Evolutionary conservation across 345 rosid genomes (phyloP), one percentile per base, ranked within the genome.

Genomic region (Gossypium herbaceum): DNA sequence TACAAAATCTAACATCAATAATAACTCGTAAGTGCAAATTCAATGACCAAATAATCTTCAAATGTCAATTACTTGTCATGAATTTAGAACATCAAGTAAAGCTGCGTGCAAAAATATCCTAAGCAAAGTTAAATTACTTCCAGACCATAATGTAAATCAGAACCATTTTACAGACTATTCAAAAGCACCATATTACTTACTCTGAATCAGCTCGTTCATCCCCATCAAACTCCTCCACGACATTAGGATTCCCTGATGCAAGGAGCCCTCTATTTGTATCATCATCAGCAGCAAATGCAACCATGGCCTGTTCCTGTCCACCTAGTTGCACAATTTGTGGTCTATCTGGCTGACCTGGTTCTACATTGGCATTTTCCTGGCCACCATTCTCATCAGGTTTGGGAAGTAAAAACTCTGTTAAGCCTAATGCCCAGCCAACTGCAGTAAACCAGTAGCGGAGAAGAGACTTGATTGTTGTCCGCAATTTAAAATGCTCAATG

Each of bases 361-460:
- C 99, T 39, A 79, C 87, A 68, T 90, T 91, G 72, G 82, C 93
- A 79, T 84, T 91, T 47, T 90, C 98, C 86, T 82, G 99, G 68
- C 87, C 91, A 74, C 81, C 80, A 76, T 81, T 86, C 59, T 95
- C 97, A 55, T 89, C 99, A 56, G 90, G 86, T 85, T 87, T 86
- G 58, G 99, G 94, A 79, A 95, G 81, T 75, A 95, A 86, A 71
- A 90, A 95, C 50, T 95, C 94, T 0, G 93, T 88, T 76, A 93
- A 81, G 77, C 97, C 94, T 78, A 95, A 92, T 16, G 97, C 91
- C 99, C 94, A 93, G 25, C 98, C 97, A 62, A 91, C 98, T 24
- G 92, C 89, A 1, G 85, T 87, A 82, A 93, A 89, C 99, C 99
- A 95, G 79, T 90, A 95, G 81, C 76, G 94, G 66, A 95, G 90